A percentile compares a stretch with the other conserved stretches of the same genome.
phyloP scores from a whole-genome alignment of 2,329 filamentous ascomycete genomes.

The Hirsutella minnesotensis region DNA sequence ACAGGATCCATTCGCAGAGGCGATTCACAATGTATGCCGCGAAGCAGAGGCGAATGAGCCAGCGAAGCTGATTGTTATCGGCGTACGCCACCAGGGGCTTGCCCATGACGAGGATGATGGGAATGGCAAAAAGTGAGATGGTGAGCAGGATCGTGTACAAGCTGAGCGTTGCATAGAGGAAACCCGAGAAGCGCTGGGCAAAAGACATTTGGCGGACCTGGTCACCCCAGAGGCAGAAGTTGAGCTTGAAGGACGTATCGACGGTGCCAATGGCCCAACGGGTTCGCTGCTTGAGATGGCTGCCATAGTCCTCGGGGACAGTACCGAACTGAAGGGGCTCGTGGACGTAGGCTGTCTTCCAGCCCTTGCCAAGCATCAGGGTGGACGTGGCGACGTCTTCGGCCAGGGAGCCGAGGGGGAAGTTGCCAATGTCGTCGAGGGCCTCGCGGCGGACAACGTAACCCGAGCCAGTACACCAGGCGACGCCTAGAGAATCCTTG shows the following conservation, averaged over 20 bases:
- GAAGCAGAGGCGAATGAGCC: conserved; percentile 45
- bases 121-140: conserved; percentile 44
- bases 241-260: conserved; percentile 47
- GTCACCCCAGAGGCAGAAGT: conserved; percentile 45
- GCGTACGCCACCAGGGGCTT: conserved; percentile 46
- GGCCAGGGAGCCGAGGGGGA: conserved; percentile 45
- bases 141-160: conserved; percentile 44
- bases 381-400: conserved; percentile 51
- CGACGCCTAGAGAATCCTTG: conserved; percentile 39
- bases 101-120: conserved; percentile 44
- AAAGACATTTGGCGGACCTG: conserved; percentile 39
- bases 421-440: conserved; percentile 49
- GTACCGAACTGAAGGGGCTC: conserved; percentile 49
- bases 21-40: conserved; percentile 37
- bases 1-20: conserved; percentile 46
- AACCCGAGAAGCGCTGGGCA: conserved; percentile 46
- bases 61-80: conserved; percentile 39
- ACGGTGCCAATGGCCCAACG: conserved; percentile 45
- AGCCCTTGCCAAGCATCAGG: conserved; percentile 46
- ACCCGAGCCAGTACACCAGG: conserved; percentile 55
- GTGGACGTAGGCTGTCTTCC: conserved; percentile 49
- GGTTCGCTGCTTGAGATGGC: conserved; percentile 44
- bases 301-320: conserved; percentile 43
- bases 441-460: conserved; percentile 48
- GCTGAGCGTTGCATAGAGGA: conserved; percentile 42